These are phyloP conservation scores for Tetrastigma voinierianum DNA, from an alignment of 164 flowering plant genomes.

Conservation along the genomic window DNA sequence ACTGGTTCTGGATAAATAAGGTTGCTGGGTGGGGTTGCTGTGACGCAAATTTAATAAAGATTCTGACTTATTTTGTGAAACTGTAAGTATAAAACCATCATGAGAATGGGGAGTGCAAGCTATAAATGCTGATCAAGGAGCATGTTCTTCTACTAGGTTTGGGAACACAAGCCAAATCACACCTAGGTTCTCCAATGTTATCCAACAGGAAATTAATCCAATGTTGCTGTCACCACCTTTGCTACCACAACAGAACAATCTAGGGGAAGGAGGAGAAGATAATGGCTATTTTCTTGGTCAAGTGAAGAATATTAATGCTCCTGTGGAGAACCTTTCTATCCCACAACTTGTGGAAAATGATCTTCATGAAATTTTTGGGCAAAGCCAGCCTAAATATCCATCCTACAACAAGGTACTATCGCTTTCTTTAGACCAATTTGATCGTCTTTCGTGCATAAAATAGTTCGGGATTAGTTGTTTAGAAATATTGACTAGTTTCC, in stretches of 20 bases:
- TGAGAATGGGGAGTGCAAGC: too few species aligned
- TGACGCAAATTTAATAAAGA: too few species aligned
- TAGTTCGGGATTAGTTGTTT: not conserved
- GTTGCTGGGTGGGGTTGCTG: not conserved
- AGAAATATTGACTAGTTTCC: too few species aligned
- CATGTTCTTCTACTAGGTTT: not conserved
- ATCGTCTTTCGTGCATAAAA: not conserved
- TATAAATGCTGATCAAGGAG: constrained; percentile 6
- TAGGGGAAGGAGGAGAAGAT: not conserved
- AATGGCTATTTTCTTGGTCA: not conserved
- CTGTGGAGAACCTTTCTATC: not conserved
- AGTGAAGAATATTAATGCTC: not conserved
- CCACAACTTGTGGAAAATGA: not conserved
- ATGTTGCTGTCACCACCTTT: constrained; percentile 4
- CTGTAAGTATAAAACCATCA: too few species aligned
- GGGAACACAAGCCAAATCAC: not conserved
- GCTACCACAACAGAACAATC: not conserved
- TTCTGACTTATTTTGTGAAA: too few species aligned
- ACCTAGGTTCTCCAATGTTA: not conserved
- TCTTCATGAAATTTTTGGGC: not conserved
- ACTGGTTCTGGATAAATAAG: not conserved
- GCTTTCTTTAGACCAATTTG: not conserved
- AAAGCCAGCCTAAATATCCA: not conserved
- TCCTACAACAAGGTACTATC: not conserved
- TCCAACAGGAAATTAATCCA: not conserved